A percentile compares a stretch with the other conserved stretches of the same genome.
These are phyloP conservation scores for Beta vulgaris DNA, from an alignment of 148 eudicot species.

Conservation along the genomic window DNA sequence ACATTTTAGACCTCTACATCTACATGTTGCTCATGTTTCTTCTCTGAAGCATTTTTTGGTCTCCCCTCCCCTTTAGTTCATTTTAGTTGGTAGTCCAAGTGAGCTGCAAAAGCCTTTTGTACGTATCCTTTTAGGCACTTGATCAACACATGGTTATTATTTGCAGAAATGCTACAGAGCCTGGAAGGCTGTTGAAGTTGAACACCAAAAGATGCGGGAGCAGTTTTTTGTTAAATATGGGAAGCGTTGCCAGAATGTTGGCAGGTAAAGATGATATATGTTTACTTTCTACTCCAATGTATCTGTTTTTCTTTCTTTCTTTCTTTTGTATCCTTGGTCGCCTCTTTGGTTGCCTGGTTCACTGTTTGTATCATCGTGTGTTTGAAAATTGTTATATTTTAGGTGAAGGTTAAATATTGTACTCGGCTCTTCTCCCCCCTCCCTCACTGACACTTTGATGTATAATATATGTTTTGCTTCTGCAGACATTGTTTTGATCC, in stretches of 20 bases:
- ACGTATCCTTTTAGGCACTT: constrained; percentile 3
- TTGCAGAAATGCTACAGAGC: constrained; percentile 98
- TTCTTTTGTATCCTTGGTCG: not conserved
- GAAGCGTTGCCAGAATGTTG: constrained; percentile 55
- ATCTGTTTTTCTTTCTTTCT: not conserved
- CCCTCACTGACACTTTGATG: not conserved
- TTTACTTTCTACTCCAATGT: not conserved
- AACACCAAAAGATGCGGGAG: constrained; percentile 59
- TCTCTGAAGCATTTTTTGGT: not conserved
- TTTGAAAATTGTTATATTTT: not conserved
- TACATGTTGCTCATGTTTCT: not conserved
- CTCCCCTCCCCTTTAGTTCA: not conserved
- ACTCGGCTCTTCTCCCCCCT: not conserved
- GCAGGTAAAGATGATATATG: constrained; percentile 44
- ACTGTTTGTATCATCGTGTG: not conserved
- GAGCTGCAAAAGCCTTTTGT: constrained; percentile 2
- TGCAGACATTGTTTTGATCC: constrained; percentile 79
- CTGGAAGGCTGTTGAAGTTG: constrained; percentile 70
- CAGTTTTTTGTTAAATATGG: constrained; percentile 70
- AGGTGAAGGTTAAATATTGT: not conserved
- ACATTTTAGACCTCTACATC: not conserved
- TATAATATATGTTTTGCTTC: constrained; percentile 18
- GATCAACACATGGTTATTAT: constrained; percentile 24
- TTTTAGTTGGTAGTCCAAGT: not conserved
- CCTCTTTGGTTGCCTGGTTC: not conserved